Conservation (phyloP, 768 basidiomycete species). For the Strobilomyces dryophilus region DNA sequence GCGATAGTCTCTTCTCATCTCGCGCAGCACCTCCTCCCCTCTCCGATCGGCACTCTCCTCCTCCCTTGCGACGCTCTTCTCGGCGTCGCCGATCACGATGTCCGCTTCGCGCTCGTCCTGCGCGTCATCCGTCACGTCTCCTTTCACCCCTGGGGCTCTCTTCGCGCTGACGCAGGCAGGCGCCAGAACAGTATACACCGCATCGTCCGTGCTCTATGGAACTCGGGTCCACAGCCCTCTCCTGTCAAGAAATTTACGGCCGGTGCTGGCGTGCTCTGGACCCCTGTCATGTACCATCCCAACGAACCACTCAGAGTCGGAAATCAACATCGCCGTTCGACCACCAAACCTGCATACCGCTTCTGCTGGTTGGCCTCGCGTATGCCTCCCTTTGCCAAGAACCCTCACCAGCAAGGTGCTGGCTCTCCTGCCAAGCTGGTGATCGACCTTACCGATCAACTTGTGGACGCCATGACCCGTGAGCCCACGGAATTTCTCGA, state of each 20-base stretch:
- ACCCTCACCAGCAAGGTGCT: conserved; percentile 23
- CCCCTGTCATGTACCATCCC: conserved; percentile 41
- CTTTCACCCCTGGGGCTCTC: conserved; percentile 71
- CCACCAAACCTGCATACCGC: conserved; percentile 18
- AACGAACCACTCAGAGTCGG: conserved; percentile 18
- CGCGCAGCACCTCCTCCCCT: conserved; percentile 34
- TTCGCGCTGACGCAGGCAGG: conserved; percentile 57
- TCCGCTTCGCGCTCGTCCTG: conserved; percentile 42
- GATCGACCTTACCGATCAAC: conserved; percentile 41
- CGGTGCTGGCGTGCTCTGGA: conserved; percentile 64
- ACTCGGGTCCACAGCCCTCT: conserved; percentile 24
- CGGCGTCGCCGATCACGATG: conserved; percentile 29
- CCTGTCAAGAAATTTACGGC: conserved; percentile 40
- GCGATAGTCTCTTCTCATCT: conserved; percentile 42
- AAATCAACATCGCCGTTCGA: conserved; percentile 12
- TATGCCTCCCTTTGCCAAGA: conserved; percentile 41
- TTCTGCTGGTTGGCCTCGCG: conserved; percentile 64
- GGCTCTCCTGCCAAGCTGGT: conserved; percentile 28
- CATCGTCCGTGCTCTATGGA: conserved; percentile 50
- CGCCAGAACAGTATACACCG: conserved; percentile 41
- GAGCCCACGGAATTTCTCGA: conserved; percentile 21
- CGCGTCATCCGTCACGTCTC: conserved; percentile 69
- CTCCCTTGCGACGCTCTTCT: conserved; percentile 37
- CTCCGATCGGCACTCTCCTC: conserved; percentile 48
- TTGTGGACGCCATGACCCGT: conserved; percentile 16